A percentile compares a stretch with the other conserved stretches of the same genome.
These are phyloP conservation scores for Chaetomium strumarium DNA, from an alignment of 2,329 filamentous ascomycete species.

Conservation along the genomic window DNA sequence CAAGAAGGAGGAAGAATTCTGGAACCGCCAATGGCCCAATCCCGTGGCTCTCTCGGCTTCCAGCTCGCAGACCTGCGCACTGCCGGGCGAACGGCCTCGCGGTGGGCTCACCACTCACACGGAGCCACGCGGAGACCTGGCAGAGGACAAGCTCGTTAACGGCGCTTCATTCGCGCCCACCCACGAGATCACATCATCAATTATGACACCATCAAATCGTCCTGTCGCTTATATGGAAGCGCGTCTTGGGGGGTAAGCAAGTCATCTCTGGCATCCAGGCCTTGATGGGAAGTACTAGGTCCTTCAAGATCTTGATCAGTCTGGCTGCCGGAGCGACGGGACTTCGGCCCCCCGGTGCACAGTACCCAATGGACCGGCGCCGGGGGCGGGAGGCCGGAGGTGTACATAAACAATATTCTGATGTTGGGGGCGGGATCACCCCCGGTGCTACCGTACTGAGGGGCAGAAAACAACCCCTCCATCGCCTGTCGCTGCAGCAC, in stretches of 20 bases:
- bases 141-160: conserved; percentile 1
- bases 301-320: neutral
- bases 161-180: conserved; percentile 4
- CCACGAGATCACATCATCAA: neutral
- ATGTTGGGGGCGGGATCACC: too few relatives aligned
- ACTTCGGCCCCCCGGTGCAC: too few relatives aligned
- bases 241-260: neutral
- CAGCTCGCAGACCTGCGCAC: neutral
- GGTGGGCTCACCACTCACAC: conserved; percentile 4
- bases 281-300: neutral
- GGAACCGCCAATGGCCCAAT: conserved; percentile 16
- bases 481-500: too few relatives aligned
- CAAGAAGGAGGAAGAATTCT: conserved; percentile 17
- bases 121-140: conserved; percentile 10
- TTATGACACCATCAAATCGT: conserved; percentile 7
- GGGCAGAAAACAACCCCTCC: conserved; percentile 17
- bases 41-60: neutral
- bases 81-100: neutral
- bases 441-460: conserved; percentile 11
- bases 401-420: too few relatives aligned
- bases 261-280: too few relatives aligned
- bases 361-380: too few relatives aligned
- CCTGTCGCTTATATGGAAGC: neutral
- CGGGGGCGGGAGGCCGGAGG: too few relatives aligned
- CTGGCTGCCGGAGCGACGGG: too few relatives aligned